These are phyloP conservation scores for Jamesozyma gamospora DNA, from an alignment of 805 yeast genomes.

Conservation along the genomic window DNA sequence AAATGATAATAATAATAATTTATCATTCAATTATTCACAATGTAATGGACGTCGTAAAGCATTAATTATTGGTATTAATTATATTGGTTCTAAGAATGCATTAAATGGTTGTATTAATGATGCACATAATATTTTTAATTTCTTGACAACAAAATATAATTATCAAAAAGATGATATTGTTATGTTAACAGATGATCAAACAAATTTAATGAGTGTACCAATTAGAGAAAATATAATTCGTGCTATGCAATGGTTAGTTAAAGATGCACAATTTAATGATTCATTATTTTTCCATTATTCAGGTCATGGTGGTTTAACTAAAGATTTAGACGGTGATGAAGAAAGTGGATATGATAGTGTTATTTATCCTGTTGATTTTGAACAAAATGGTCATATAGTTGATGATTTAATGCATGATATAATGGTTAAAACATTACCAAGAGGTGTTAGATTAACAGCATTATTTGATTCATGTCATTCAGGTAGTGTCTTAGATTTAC, in stretches of 20 bases:
- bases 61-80: conserved; percentile 67
- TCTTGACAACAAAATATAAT: conserved; percentile 37
- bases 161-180: conserved; percentile 48
- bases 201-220: conserved; percentile 42
- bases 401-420: conserved; percentile 69
- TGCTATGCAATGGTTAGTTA: conserved; percentile 77
- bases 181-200: conserved; percentile 47
- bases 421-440: conserved; percentile 57
- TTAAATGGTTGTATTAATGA: conserved; percentile 78
- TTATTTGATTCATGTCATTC: conserved; percentile 81
- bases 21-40: conserved; percentile 38
- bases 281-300: conserved; percentile 74
- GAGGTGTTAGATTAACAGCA: conserved; percentile 71
- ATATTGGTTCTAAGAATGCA: conserved; percentile 51
- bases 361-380: conserved; percentile 65
- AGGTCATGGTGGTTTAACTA: conserved; percentile 75
- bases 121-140: conserved; percentile 42
- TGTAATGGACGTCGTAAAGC: conserved; percentile 71
- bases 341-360: conserved; percentile 65
- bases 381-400: conserved; percentile 52
- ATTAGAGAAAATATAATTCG: conserved; percentile 58
- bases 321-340: conserved; percentile 65
- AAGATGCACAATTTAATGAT: conserved; percentile 65
- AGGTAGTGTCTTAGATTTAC: conserved; percentile 73
- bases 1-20: conserved; percentile 4